Evolutionary conservation across 768 basidiomycete genomes (phyloP).

Genomic region (Boletus rufocinnamomeus): DNA sequence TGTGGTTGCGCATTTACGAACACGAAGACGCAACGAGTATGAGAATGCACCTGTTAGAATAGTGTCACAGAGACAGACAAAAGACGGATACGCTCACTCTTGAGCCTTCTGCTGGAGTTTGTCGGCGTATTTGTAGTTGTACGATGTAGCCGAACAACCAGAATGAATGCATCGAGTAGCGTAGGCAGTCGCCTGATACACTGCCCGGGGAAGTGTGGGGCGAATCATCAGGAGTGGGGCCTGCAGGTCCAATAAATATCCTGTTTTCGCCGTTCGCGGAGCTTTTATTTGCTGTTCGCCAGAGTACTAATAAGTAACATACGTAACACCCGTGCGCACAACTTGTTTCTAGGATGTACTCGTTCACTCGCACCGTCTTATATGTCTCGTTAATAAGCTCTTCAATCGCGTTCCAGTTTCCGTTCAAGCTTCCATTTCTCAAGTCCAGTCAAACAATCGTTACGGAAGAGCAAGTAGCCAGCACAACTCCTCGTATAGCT

Average conservation of each 20-base stretch:
- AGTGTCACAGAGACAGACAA: conserved; percentile 10
- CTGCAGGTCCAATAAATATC: too few relatives aligned
- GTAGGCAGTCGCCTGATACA: conserved; percentile 1
- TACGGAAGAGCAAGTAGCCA: conserved; percentile 21
- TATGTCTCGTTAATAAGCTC: conserved; percentile 25
- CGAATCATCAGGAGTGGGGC: conserved; percentile 1
- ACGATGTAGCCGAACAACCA: conserved; percentile 11
- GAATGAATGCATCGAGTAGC: conserved; percentile 20
- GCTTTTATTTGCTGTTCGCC: background rate
- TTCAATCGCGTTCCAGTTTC: conserved; percentile 42
- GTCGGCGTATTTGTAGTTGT: conserved; percentile 62
- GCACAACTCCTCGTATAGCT: conserved; percentile 59
- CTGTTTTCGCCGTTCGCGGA: background rate
- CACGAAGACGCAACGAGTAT: conserved; percentile 3
- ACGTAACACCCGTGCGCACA: background rate
- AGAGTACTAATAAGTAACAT: background rate
- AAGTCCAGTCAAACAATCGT: conserved; percentile 34
- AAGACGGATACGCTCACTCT: conserved; percentile 50
- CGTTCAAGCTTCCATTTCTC: conserved; percentile 62
- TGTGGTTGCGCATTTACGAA: conserved; percentile 24
- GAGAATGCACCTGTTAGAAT: conserved; percentile 21
- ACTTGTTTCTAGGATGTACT: conserved; percentile 15
- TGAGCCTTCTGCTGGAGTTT: conserved; percentile 65
- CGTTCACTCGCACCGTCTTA: conserved; percentile 18
- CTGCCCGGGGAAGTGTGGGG: background rate